phyloP scores from a whole-genome alignment of 2,329 filamentous ascomycete species.

The Sporothrix dimorphospora region DNA sequence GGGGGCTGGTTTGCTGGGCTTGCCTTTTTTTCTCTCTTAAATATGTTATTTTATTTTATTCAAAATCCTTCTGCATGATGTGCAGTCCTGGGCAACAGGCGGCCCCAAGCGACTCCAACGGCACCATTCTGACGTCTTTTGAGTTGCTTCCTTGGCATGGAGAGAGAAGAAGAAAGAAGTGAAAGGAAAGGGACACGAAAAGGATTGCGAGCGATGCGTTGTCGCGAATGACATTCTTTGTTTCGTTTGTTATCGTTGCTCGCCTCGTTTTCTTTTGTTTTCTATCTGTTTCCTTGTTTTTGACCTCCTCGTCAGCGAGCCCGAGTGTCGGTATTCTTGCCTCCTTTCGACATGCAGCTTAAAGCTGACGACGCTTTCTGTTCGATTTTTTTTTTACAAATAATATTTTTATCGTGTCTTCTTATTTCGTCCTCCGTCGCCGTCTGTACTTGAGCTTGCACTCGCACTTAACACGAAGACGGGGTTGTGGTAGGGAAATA shows the following conservation, averaged over 20 bases:
- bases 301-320: not conserved
- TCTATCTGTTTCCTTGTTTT: not conserved
- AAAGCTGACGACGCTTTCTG: not conserved
- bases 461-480: too few species aligned
- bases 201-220: too few species aligned
- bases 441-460: not conserved
- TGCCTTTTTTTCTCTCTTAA: not conserved
- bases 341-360: constrained; percentile 8
- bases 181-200: not conserved
- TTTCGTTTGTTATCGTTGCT: not conserved
- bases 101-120: not conserved
- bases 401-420: not conserved
- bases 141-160: not conserved
- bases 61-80: not conserved
- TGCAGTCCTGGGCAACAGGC: not conserved
- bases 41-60: not conserved
- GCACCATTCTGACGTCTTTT: not conserved
- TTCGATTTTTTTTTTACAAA: not conserved
- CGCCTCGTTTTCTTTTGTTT: not conserved
- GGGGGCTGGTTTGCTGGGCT: not conserved
- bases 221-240: not conserved
- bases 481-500: not conserved
- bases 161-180: not conserved
- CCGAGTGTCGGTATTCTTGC: not conserved
- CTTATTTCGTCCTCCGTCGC: not conserved